Evolutionary conservation across 345 rosid species (phyloP), one percentile per base, ranked within the genome.

Genomic region (Durio zibethinus): DNA sequence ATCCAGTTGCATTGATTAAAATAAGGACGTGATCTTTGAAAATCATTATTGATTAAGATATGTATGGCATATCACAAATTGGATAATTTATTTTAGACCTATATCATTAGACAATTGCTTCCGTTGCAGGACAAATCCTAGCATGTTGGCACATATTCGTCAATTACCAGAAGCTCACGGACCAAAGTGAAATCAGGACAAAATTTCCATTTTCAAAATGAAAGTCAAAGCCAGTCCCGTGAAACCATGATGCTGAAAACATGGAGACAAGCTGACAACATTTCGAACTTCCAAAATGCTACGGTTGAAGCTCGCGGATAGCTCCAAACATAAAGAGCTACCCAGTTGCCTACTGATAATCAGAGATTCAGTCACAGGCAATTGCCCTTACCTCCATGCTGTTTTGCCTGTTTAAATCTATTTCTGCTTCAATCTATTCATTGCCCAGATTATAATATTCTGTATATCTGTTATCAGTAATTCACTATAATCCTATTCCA

Each of bases 161-260:
- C 64, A 1, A 43, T 45, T 33, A 36, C 73, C 25, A 74, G 63
- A 71, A 74, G 75, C 73, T 81, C 86, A 83, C 74, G 81, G 83
- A 81, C 56, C 80, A 50, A 35, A 47, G 25, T 43, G 52, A 45
- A 72, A 18, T 67, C 8, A 16, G 56, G 82, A 80, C 83, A 81
- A n/a, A n/a, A 69, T 52, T 64, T 36, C 72, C 56, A 71, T 65
- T 81, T 77, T 80, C 36, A 53, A 75, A 42, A 35, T 56, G 35
- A 61, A 31, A 61, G 76, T 76, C 81, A 78, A 83, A 66, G 77
- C 76, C 52, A 60, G 63, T 42, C 81, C 76, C 84, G 83, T 80
- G 81, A 78, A 76, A 76, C 60, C 80, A 78, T 76, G 78, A 78
- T 56, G 65, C 74, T 56, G 42, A 35, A 76, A 66, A 74, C 69